These are phyloP conservation scores for Nicotiana noctiflora DNA, from an alignment of 257 asterid genomes.

Conservation along the genomic window DNA sequence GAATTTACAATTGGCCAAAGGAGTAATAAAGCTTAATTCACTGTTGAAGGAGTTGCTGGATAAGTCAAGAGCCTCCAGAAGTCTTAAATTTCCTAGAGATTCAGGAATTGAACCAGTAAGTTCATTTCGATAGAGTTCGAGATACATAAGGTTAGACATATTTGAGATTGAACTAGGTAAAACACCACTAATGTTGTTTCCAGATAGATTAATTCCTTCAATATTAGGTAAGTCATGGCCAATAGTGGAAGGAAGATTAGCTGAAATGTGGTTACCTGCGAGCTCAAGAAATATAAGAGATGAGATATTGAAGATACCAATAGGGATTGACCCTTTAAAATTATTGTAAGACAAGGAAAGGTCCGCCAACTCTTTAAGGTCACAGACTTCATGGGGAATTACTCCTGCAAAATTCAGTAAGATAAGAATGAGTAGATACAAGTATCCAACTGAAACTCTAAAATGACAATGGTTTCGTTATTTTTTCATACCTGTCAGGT, in stretches of 20 bases:
- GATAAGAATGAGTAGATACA: no score
- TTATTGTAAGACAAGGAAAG: background rate
- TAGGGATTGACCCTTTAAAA: conserved; percentile 15
- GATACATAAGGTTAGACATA: background rate
- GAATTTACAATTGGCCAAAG: conserved; percentile 23
- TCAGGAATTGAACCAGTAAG: conserved; percentile 12
- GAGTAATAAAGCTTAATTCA: conserved; percentile 18
- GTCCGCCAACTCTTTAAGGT: conserved; percentile 9
- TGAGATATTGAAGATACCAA: conserved; percentile 19
- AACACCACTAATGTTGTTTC: background rate
- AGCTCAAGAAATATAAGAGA: conserved; percentile 5
- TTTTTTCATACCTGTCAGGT: conserved; percentile 13
- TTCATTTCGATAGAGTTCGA: background rate
- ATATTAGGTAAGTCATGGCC: conserved; percentile 1
- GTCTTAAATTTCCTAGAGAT: conserved; percentile 9
- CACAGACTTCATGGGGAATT: conserved; percentile 22
- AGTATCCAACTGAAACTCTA: background rate
- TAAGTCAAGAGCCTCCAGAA: background rate
- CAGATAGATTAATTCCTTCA: background rate
- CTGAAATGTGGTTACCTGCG: conserved; percentile 20
- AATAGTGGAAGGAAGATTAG: conserved; percentile 16
- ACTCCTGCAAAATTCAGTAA: conserved; percentile 9
- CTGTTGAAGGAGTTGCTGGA: background rate
- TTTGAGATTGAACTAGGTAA: conserved; percentile 18
- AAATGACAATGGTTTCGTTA: no score